These are phyloP conservation scores for Cudoniella acicularis DNA, from an alignment of 495 filamentous ascomycete genomes.

Conservation along the genomic window DNA sequence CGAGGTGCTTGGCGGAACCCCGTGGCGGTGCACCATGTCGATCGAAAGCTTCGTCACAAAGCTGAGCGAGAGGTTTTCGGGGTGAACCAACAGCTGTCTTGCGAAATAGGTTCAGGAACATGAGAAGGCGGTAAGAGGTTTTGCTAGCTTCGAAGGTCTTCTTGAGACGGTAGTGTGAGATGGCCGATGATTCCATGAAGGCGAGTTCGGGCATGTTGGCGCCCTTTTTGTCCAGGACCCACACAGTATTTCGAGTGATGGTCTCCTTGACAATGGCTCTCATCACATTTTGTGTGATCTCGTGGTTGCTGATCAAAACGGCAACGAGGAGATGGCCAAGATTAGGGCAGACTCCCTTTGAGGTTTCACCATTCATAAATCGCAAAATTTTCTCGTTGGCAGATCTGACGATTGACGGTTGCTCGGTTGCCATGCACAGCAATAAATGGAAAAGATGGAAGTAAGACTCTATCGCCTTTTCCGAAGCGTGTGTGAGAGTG, in stretches of 20 bases:
- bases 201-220: slow-evolving; percentile 39
- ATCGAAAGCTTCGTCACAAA: slow-evolving; percentile 43
- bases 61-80: slow-evolving; percentile 30
- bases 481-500: slow-evolving; percentile 43
- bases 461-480: slow-evolving; percentile 51
- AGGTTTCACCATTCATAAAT: slow-evolving; percentile 35
- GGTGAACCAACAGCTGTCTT: slow-evolving; percentile 36
- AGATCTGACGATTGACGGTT: slow-evolving; percentile 20
- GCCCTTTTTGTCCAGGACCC: slow-evolving; percentile 43
- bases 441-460: slow-evolving; percentile 52
- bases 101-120: slow-evolving; percentile 50
- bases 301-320: slow-evolving; percentile 40
- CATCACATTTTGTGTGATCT: slow-evolving; percentile 36
- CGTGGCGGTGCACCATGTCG: slow-evolving; percentile 43
- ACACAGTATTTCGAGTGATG: slow-evolving; percentile 48
- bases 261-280: slow-evolving; percentile 45
- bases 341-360: slow-evolving; percentile 41
- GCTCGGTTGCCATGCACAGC: slow-evolving; percentile 33
- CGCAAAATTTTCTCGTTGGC: slow-evolving; percentile 31
- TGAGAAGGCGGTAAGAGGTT: slow-evolving; percentile 47
- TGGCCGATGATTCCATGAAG: slow-evolving; percentile 38
- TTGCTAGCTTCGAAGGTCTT: slow-evolving; percentile 43
- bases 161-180: slow-evolving; percentile 42
- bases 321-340: slow-evolving; percentile 46
- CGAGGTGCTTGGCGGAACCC: slow-evolving; percentile 36